Conservation (phyloP, 495 filamentous ascomycete species). For the Podospora pseudocomata region DNA sequence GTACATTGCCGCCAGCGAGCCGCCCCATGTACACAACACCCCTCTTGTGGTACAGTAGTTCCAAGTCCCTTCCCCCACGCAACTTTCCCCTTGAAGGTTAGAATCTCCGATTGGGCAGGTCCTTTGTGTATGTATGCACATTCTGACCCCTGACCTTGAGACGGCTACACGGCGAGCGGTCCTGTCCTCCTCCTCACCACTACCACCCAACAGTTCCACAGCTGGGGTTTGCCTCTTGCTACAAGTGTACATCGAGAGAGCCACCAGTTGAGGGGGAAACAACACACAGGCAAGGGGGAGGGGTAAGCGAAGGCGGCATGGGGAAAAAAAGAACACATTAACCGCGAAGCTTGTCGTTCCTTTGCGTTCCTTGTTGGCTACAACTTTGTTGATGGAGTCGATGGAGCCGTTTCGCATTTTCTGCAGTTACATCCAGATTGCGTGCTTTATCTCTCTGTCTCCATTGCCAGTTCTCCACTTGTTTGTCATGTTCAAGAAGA, state of each 20-base stretch:
- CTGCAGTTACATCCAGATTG: too few species aligned
- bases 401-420: too few species aligned
- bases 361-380: too few species aligned
- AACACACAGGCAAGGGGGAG: too few species aligned
- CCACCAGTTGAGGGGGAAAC: background rate
- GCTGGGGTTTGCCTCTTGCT: background rate
- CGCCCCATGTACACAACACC: background rate
- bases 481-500: too few species aligned
- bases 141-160: background rate
- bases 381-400: too few species aligned
- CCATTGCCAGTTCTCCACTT: too few species aligned
- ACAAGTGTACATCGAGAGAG: too few species aligned
- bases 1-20: background rate
- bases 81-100: slow-evolving; percentile 13
- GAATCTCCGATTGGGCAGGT: slow-evolving; percentile 6
- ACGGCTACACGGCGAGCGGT: background rate
- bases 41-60: background rate
- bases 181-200: background rate
- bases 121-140: background rate
- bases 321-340: too few species aligned
- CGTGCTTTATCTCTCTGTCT: too few species aligned
- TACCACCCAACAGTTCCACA: background rate
- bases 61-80: slow-evolving; percentile 6
- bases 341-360: too few species aligned
- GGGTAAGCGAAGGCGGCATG: too few species aligned